Evolutionary conservation across 208 protist species (phyloP), one percentile per base, ranked within the genome.

Genomic region (Crithidia thermophila): DNA sequence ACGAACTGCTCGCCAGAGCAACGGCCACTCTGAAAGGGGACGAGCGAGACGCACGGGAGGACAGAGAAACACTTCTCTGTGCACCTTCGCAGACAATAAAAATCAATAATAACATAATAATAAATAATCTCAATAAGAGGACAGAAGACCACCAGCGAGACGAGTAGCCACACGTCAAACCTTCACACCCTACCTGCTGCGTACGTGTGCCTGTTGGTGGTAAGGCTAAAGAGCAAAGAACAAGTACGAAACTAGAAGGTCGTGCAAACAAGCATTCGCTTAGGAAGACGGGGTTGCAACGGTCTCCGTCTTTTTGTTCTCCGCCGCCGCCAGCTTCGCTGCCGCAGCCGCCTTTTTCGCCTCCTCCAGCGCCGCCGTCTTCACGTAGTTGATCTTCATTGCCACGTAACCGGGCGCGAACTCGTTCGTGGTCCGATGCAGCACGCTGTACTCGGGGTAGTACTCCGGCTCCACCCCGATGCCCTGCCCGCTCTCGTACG

Each of bases 321-420:
- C 37, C 13, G 40, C 46, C 0, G 36, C 49, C 0, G 37, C 55
- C 25, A 42, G 23, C 45, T 40, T 65, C 40, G 30, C 37, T 36
- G 57, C 40, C 7, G 36, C 58, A 3, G 46, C 43, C 16, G 30
- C 53, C 33, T 34, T 43, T 23, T 67, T 37, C 57, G 21, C 72
- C 27, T 80, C 72, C 20, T 82, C 52, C 28, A 67, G 45, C 21
- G 55, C 61, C 4, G 49, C 34, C 55, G 64, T 75, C 71, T 49
- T 77, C 3, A 90, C 76, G 64, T 94, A 95, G 79, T 95, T 95
- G 11, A 88, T 70, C 56, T 94, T 94, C 76, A 95, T 82, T n/a
- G 85, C 83, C 34, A 87, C 77, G 72, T 93, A 91, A 3, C 87
- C 85, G 3, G 86, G 88, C 1, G 84, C 58, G 51, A 94, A 93